These are phyloP conservation scores for Nyctanthes arbortristis DNA, from an alignment of 257 asterid species.

Conservation along the genomic window DNA sequence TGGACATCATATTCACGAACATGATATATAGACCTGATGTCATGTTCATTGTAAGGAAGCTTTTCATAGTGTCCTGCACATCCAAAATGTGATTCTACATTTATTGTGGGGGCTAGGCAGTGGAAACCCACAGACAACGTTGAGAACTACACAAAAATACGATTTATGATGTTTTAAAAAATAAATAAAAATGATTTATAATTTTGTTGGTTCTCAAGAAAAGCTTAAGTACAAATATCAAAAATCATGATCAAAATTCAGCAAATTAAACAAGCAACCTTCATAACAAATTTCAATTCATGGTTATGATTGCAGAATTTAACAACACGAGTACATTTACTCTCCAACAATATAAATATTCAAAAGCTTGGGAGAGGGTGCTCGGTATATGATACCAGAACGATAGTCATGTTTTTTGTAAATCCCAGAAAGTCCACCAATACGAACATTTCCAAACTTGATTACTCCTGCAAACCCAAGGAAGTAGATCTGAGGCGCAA, in stretches of 20 bases:
- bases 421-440: conserved; percentile 95
- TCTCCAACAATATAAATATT: conserved; percentile 3
- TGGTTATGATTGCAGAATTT: not conserved
- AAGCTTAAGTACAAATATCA: not conserved
- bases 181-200: not conserved
- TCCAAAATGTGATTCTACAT: conserved; percentile 17
- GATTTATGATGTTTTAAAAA: too few relatives aligned
- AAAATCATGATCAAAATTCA: not conserved
- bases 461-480: conserved; percentile 92
- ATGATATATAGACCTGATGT: conserved; percentile 88
- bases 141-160: not conserved
- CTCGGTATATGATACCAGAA: conserved; percentile 45
- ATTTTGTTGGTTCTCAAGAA: not conserved
- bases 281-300: not conserved
- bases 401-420: conserved; percentile 66
- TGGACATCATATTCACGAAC: conserved; percentile 92
- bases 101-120: conserved; percentile 17
- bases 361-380: conserved; percentile 6
- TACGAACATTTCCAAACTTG: conserved; percentile 92
- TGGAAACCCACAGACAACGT: conserved; percentile 8
- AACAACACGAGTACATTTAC: not conserved
- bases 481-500: conserved; percentile 88
- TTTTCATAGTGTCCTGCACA: conserved; percentile 87
- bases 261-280: not conserved
- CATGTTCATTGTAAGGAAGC: conserved; percentile 72